phyloP scores from a whole-genome alignment of 1,284 basidiomycete species.

The Agaricales sp. region DNA sequence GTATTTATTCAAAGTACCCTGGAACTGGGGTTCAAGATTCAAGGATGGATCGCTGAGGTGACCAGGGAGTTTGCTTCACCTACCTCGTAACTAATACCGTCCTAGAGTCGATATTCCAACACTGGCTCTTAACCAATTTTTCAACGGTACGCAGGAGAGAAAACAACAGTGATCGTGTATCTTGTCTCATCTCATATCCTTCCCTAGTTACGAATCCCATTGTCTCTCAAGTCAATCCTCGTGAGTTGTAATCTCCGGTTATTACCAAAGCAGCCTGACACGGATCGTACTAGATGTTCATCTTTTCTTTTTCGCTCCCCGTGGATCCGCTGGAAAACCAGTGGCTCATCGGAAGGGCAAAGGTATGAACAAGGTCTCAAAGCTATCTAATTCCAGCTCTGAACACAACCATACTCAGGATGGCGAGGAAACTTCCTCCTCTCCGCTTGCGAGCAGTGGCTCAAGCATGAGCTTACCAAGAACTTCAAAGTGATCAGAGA shows the following conservation, averaged over 20 bases:
- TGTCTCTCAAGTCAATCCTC: slow-evolving; percentile 91
- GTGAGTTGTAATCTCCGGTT: not conserved
- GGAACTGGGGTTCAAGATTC: slow-evolving; percentile 91
- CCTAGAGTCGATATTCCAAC: slow-evolving; percentile 89
- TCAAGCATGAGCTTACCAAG: slow-evolving; percentile 91
- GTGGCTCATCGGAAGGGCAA: slow-evolving; percentile 89
- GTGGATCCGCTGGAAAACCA: slow-evolving; percentile 89
- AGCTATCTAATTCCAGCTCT: not conserved
- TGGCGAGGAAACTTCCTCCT: slow-evolving; percentile 96
- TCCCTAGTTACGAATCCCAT: slow-evolving; percentile 83
- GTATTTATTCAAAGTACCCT: no score
- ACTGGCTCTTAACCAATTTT: slow-evolving; percentile 86
- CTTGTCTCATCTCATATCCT: slow-evolving; percentile 4
- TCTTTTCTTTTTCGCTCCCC: slow-evolving; percentile 93
- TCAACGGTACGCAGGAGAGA: slow-evolving; percentile 50
- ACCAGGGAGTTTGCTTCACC: no score
- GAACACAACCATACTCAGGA: slow-evolving; percentile 44
- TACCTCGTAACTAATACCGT: no score
- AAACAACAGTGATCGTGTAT: no score
- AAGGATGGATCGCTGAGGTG: slow-evolving; percentile 85
- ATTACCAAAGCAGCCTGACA: not conserved
- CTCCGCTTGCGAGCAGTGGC: slow-evolving; percentile 85
- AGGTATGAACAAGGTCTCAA: slow-evolving; percentile 33
- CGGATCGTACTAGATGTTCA: slow-evolving; percentile 83
- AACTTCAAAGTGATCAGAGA: slow-evolving; percentile 93